Conservation (phyloP, 805 yeast species). For the Grigorovia jiainica region DNA sequence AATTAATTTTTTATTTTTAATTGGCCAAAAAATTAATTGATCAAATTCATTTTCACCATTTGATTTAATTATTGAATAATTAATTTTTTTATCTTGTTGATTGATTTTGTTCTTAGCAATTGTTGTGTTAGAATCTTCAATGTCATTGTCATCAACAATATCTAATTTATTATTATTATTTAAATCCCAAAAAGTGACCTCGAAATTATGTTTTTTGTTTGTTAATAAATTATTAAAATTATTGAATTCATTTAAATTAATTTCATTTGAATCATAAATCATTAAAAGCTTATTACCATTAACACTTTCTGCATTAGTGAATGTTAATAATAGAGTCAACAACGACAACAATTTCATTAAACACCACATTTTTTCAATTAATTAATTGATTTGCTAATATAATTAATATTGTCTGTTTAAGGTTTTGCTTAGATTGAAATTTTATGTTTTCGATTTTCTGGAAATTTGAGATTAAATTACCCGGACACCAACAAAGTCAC, state of each 20-base stretch:
- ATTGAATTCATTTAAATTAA: conserved; percentile 21
- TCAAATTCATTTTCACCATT: conserved; percentile 41
- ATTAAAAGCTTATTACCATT: conserved; percentile 25
- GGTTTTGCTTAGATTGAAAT: too few relatives aligned
- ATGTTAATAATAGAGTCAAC: neutral
- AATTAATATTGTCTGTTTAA: too few relatives aligned
- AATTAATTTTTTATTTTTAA: conserved; percentile 10
- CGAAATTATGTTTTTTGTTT: conserved; percentile 30
- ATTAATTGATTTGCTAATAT: too few relatives aligned
- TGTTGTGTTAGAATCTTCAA: conserved; percentile 1
- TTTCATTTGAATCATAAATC: conserved; percentile 25
- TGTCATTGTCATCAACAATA: conserved; percentile 3
- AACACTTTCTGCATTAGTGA: conserved; percentile 1
- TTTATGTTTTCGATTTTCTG: too few relatives aligned
- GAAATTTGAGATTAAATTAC: too few relatives aligned
- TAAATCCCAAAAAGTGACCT: neutral
- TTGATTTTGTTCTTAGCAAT: too few relatives aligned
- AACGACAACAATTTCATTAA: neutral
- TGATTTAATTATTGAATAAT: conserved; percentile 23
- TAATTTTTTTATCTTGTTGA: conserved; percentile 33
- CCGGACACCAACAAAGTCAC: too few relatives aligned
- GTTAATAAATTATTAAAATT: conserved; percentile 21
- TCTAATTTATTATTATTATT: conserved; percentile 1
- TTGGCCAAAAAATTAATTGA: conserved; percentile 52
- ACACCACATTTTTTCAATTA: too few relatives aligned